Percentiles rank a stretch among this genome's conserved stretches.
Conservation (phyloP, 1,284 basidiomycete species). For the Irpex sp. region DNA sequence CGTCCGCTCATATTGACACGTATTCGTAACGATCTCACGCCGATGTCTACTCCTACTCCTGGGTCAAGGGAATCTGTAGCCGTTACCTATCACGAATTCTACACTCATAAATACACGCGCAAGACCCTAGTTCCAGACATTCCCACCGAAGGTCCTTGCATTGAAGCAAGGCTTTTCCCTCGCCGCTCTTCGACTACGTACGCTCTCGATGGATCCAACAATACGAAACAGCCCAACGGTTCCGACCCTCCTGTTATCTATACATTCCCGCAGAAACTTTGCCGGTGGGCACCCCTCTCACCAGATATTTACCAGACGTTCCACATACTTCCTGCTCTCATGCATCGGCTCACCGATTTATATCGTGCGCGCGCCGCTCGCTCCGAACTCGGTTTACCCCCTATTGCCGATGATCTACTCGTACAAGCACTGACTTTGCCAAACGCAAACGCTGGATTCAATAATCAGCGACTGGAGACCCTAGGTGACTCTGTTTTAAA, state of each 20-base stretch:
- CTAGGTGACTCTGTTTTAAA: slow-evolving; percentile 82
- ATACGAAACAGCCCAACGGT: neutral
- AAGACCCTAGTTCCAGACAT: slow-evolving; percentile 39
- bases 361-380: slow-evolving; percentile 56
- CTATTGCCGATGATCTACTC: slow-evolving; percentile 52
- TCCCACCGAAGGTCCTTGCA: slow-evolving; percentile 51
- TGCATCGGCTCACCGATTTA: slow-evolving; percentile 58
- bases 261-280: slow-evolving; percentile 51
- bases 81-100: slow-evolving; percentile 60
- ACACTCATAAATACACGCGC: slow-evolving; percentile 47
- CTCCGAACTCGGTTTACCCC: slow-evolving; percentile 52
- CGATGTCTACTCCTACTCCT: slow-evolving; percentile 47
- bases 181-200: slow-evolving; percentile 44
- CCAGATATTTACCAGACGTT: slow-evolving; percentile 45
- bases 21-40: slow-evolving; percentile 62
- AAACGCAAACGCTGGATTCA: slow-evolving; percentile 54
- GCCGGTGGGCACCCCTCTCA: slow-evolving; percentile 48
- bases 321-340: slow-evolving; percentile 59
- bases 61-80: slow-evolving; percentile 45
- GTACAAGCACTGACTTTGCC: slow-evolving; percentile 76
- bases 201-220: slow-evolving; percentile 28
- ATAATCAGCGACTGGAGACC: slow-evolving; percentile 82
- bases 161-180: slow-evolving; percentile 45
- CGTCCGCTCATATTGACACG: slow-evolving; percentile 51
- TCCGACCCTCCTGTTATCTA: slow-evolving; percentile 6